Base-by-base conservation (phyloP, 352 stramenopile species). In the Hyaloperonospora brassicae region DNA sequence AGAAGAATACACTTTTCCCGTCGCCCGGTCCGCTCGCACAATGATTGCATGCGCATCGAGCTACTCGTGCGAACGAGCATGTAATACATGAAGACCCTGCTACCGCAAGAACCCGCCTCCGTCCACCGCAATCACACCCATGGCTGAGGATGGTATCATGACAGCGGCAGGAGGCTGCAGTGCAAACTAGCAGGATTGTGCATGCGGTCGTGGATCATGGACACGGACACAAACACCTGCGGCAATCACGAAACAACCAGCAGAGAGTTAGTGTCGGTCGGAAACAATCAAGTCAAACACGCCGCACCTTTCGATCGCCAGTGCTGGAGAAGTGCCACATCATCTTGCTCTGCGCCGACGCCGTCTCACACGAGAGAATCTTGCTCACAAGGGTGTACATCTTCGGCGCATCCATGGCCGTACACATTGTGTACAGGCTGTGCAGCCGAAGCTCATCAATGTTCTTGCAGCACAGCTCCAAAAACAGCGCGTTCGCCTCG, bases 341-440 rank as follows among this genome's bases (percentile, higher is more conserved):
- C 80, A 91, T 91, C 62, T 89, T 91, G 69, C 74, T 84, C 64
- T 89, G 80, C 11, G 78, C 78, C 4, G 80, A 91, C 35, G 71
- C 73, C 62, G 84, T 79, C 55, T 91, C 80, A 47, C 78, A 89
- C 39, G 77, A 73, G 2, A 87, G 52, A 58, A 91, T 84, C 62
- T 83, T 86, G 56, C 73, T 72, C 10, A 91, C 80, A 25, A 91
- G 66, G 57, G 69, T 77, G 62, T 89, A 87, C 80, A 91, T 89
- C 66, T 88, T 91, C 10, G 78, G 78, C 2, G 79, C 70, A 48
- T 91, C 78, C 59, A 79, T 70, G 25, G 76, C 70, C 1, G 79
- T 84, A 61, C 78, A 89, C 73, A 91, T 86, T 39, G 78, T 87
- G 67, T 89, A 91, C 23, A 91, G 57, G 27, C 70, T 87, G 66